Base-by-base conservation (phyloP, 495 filamentous ascomycete genomes). In the Xylaria sp. region DNA sequence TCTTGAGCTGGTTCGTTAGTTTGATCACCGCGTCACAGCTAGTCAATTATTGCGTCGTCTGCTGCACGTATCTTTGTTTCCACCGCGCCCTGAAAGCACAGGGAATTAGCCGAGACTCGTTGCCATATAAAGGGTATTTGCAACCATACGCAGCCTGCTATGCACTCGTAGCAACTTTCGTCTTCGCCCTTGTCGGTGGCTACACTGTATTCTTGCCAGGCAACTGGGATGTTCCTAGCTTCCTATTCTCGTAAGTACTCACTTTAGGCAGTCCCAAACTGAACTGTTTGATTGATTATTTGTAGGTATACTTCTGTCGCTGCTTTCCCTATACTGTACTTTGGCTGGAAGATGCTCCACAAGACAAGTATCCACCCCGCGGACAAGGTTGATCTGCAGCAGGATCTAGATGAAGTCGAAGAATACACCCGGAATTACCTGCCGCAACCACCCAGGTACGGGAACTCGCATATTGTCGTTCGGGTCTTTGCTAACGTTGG, bases 131-230 rank as follows among this genome's bases (percentile, higher is more conserved):
- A 63, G 88, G 87, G 5, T 82, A 83, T 41, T 84, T 85, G 63
- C 92, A 94, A 79, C 93, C 93, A 11, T 93, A 88, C 73, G 83
- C 88, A 2, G 93, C 90, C 11, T 95, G 89, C 77, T 89, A 90
- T 65, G 92, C 86, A 0, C 78, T 93, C 1, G 77, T 76, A 0
- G 87, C 86, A 1, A 90, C 86, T 1, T 88, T 87, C 40, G 72
- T 91, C 70, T 94, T 95, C 91, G 85, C 88, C 9, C 91, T 95
- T 73, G 86, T 93, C 9, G 86, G 90, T 4, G 93, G 93, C 0
- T 96, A 94, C 72, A 86, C 86, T 0, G 92, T 94, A 14, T 96
- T 96, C 74, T 75, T 94, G 50, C 88, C 88, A 0, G 91, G 89
- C 1, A 83, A 88, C 1, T 95, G 93, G 92, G 84, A 90, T 61